A percentile compares a stretch with the other conserved stretches of the same genome.
phyloP scores from a whole-genome alignment of 2,329 filamentous ascomycete genomes.

The Colletotrichum tamarilloi region DNA sequence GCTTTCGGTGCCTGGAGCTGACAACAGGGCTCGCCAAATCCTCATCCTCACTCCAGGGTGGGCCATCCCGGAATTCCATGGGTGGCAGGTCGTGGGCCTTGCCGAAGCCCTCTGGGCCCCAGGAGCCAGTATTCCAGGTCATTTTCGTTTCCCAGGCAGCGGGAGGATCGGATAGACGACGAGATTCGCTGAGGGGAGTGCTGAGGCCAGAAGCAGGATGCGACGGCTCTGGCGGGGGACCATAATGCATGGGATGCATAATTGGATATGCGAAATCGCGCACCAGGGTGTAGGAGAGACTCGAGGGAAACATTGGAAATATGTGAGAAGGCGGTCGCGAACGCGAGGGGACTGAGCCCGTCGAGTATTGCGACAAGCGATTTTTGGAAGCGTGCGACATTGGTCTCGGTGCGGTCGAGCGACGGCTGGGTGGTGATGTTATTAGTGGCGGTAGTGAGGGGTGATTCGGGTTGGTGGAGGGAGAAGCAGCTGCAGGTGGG shows the following conservation, averaged over 20 bases:
- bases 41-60: constrained; percentile 95
- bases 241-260: constrained; percentile 90
- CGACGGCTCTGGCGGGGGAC: constrained; percentile 81
- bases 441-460: constrained; percentile 67
- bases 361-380: constrained; percentile 86
- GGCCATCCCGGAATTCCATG: constrained; percentile 87
- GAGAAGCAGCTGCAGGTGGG: constrained; percentile 59
- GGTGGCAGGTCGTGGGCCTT: constrained; percentile 77
- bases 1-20: constrained; percentile 85
- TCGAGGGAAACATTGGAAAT: constrained; percentile 87
- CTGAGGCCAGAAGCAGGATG: constrained; percentile 79
- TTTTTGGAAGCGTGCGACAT: constrained; percentile 83
- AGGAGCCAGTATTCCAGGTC: constrained; percentile 63
- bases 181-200: constrained; percentile 85
- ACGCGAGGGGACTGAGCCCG: constrained; percentile 72
- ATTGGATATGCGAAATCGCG: constrained; percentile 94
- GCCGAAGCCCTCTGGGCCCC: constrained; percentile 64
- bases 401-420: constrained; percentile 72
- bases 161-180: constrained; percentile 86
- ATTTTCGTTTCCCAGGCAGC: constrained; percentile 78
- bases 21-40: constrained; percentile 93
- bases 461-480: constrained; percentile 61
- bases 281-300: constrained; percentile 87
- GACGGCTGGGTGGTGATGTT: constrained; percentile 67
- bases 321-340: constrained; percentile 85